Conservation (phyloP, 495 filamentous ascomycete genomes). For the Aspergillus biplanus region DNA sequence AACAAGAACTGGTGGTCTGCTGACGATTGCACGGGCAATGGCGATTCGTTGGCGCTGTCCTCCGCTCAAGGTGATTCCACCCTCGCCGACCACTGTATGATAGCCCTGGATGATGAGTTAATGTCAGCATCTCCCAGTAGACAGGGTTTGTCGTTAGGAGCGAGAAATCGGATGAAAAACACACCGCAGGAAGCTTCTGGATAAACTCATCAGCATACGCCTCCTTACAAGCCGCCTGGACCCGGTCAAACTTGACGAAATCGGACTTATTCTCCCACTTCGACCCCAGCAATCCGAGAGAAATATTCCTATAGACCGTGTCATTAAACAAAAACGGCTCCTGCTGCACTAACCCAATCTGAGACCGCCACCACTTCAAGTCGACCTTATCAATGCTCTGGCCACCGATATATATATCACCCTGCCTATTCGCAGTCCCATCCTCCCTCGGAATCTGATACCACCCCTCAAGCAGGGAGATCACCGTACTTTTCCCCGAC, state of each 20-base stretch:
- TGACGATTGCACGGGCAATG: slow-evolving; percentile 79
- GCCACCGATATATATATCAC: slow-evolving; percentile 51
- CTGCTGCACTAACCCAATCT: slow-evolving; percentile 71
- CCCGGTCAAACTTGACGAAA: slow-evolving; percentile 50
- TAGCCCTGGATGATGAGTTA: slow-evolving; percentile 31
- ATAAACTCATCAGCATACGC: slow-evolving; percentile 41
- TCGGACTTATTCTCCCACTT: slow-evolving; percentile 55
- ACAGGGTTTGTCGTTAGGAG: no score
- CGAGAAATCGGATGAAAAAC: not conserved
- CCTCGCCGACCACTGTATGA: slow-evolving; percentile 39
- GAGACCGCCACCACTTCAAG: slow-evolving; percentile 64
- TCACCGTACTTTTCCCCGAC: slow-evolving; percentile 68
- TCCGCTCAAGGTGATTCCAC: slow-evolving; percentile 40
- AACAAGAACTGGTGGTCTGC: slow-evolving; percentile 78
- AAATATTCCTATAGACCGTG: slow-evolving; percentile 68
- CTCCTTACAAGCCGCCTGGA: slow-evolving; percentile 30
- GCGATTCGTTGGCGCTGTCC: slow-evolving; percentile 65
- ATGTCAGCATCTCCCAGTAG: not conserved
- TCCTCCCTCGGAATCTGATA: slow-evolving; percentile 40
- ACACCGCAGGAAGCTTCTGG: slow-evolving; percentile 33
- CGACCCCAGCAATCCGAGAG: slow-evolving; percentile 63
- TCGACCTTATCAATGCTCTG: slow-evolving; percentile 55
- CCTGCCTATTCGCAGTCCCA: slow-evolving; percentile 29
- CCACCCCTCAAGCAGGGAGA: slow-evolving; percentile 66
- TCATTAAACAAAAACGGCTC: slow-evolving; percentile 75